Evolutionary conservation across 2,329 filamentous ascomycete species (phyloP), one percentile per base, ranked within the genome.

Genomic region (Volutella citrinella): DNA sequence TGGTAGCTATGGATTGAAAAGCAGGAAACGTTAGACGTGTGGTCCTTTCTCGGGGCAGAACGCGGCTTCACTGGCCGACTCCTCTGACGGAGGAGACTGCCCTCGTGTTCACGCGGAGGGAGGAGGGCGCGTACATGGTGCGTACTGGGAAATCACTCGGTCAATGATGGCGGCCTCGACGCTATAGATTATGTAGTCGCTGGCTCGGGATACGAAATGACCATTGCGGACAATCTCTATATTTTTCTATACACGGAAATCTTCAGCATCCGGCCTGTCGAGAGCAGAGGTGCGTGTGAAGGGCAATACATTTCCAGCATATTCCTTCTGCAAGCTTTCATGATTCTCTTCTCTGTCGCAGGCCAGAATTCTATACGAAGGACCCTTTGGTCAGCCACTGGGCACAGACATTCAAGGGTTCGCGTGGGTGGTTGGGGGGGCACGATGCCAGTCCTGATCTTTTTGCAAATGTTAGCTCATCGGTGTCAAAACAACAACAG

Each of bases 171-270:
- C 88, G 43, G 93, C 93, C 66, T 97, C 91, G 64, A 98, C 93
- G 65, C 86, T 95, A 76, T 98, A 98, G 60, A 98, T 89, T 68
- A 96, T 95, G 65, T 90, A 97, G 74, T 97, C 91, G 82, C 90
- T 96, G 64, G 83, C 82, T 67, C 93, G 82, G 52, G 93, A 96
- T 54, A 98, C 93, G 62, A 91, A 77, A 69, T 97, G 90, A 54
- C 94, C 94, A 77, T 95, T 95, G 62, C 80, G 82, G 61, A 91
- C 81, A 55, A 98, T 93, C 64, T 86, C 82, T 72, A 98, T 73
- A 70, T 82, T 81, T 59, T 76, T 82, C 91, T 67, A 60, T 54
- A 51, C 59, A 22, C 20, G 20, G 54, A 61, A 39, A 57, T 51
- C 68, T 70, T 78, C 73, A 77, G 73, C 66, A 66, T 53, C 40